phyloP scores from a whole-genome alignment of 225 moss, liverwort and hornwort genomes.

The Physcomitrellopsis africana region DNA sequence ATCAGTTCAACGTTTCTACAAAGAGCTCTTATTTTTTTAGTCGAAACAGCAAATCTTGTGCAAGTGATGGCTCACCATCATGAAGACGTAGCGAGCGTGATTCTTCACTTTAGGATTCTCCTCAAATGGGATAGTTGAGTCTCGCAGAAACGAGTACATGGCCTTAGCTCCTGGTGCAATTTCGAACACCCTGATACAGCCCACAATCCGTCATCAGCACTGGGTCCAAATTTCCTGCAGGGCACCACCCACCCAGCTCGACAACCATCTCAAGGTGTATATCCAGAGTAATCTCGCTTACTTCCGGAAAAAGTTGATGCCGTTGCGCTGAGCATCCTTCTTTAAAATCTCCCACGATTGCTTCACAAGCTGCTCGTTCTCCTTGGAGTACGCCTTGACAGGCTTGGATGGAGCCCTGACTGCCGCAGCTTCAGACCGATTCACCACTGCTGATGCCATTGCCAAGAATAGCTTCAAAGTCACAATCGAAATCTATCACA shows the following conservation, averaged over 20 bases:
- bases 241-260: too few relatives aligned
- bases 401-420: background rate
- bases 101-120: conserved; percentile 57
- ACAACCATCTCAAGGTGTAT: too few relatives aligned
- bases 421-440: too few relatives aligned
- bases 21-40: too few relatives aligned
- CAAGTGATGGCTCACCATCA: conserved; percentile 41
- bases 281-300: background rate
- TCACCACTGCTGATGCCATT: too few relatives aligned
- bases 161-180: conserved; percentile 63
- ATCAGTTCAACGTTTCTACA: background rate
- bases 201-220: background rate
- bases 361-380: conserved; percentile 28
- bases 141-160: conserved; percentile 53
- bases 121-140: conserved; percentile 54
- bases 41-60: too few relatives aligned
- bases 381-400: conserved; percentile 24
- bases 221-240: too few relatives aligned
- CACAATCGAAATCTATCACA: too few relatives aligned
- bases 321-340: conserved; percentile 29
- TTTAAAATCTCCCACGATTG: conserved; percentile 33
- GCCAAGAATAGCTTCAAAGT: too few relatives aligned
- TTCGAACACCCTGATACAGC: conserved; percentile 50
- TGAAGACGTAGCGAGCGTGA: conserved; percentile 56
- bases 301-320: conserved; percentile 23